phyloP scores from a whole-genome alignment of 768 basidiomycete species.

The Xerocomellus amylosporus region DNA sequence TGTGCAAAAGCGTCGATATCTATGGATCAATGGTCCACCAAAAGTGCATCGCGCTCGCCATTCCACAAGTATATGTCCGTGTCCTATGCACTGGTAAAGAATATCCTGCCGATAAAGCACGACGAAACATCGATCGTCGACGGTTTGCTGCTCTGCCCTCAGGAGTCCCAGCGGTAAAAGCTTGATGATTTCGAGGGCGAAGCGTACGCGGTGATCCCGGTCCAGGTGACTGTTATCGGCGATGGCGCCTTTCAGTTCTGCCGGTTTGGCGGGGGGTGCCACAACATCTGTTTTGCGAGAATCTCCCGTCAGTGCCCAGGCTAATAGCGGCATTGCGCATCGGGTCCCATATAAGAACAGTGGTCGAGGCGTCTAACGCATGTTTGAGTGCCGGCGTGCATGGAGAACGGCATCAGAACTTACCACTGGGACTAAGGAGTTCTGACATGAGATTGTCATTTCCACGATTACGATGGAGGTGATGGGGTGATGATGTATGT shows the following conservation, averaged over 20 bases:
- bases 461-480: too few species aligned
- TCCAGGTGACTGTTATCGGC: background rate
- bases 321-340: background rate
- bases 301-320: background rate
- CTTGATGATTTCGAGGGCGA: slow-evolving; percentile 2
- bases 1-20: too few species aligned
- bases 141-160: background rate
- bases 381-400: too few species aligned
- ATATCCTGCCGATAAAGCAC: background rate
- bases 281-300: background rate
- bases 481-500: too few species aligned
- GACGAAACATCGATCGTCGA: background rate
- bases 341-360: background rate
- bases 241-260: background rate
- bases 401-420: too few species aligned
- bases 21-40: background rate
- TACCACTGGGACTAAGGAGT: too few species aligned
- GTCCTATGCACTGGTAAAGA: slow-evolving; percentile 1
- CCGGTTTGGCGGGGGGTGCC: background rate
- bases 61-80: slow-evolving; percentile 1
- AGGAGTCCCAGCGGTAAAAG: background rate
- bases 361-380: background rate
- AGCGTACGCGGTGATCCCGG: background rate
- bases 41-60: background rate
- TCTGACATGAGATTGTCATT: too few species aligned